Evolutionary conservation across 495 filamentous ascomycete genomes (phyloP), one percentile per base, ranked within the genome.

Genomic region (Symbiotaphrina buchneri): DNA sequence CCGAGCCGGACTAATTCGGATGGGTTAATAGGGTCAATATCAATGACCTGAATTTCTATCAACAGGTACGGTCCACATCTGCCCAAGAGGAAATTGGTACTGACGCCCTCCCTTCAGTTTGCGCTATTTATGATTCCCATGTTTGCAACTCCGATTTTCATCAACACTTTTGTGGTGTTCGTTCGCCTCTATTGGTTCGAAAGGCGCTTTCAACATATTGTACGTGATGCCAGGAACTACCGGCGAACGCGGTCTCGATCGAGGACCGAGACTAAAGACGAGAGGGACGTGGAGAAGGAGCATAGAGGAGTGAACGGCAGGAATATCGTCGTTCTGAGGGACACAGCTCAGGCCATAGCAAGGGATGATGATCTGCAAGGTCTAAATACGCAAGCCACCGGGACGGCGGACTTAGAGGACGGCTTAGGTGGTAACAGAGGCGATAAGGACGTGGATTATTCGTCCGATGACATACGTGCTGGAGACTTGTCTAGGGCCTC

Each of bases 131-230:
- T 78, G 20, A 51, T 78, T 14, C 52, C 74, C 1, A 68, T 79
- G 59, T 39, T 84, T 15, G 66, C 74, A 20, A 97, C 82, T 27
- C 87, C 87, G 2, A 93, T 97, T 37, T 75, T 78, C 33, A 85
- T 97, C 49, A 69, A 92, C 46, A 62, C 73, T 5, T 72, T 66
- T 19, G 75, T 95, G 18, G 85, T 95, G 0, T 90, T 90, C 41
- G 56, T 95, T 14, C 76, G 87, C 2, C 55, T 95, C 3, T 92
- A 92, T 52, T 95, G 84, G 85, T 97, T 97, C 42, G 84, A 95
- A 53, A 92, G 84, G 46, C 67, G 82, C 2, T 92, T 97, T 41
- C 69, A 82, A 47, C 55, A 74, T 39, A 59, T 94, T 28, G 83
- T 72, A 18, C 61, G 53, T 15, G 63, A 71, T 37, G 61, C 62